Evolutionary conservation across 2,329 filamentous ascomycete genomes (phyloP), one percentile per base, ranked within the genome.

Genomic region (Cyphellophora europaea): DNA sequence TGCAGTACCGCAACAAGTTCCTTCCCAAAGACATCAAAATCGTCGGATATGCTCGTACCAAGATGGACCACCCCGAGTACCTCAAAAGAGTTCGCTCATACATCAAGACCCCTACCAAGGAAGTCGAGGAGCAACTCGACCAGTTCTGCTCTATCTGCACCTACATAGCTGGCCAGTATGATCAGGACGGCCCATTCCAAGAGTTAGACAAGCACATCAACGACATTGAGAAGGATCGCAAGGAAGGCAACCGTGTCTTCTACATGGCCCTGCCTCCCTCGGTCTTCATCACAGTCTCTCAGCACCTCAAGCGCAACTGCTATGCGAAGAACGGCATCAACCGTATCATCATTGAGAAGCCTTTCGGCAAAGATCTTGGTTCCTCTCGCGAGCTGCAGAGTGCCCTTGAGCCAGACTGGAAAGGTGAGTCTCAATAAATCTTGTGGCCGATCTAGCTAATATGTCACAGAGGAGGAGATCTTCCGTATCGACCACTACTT

Each of bases 401-500:
- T 62, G 93, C 91, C 10, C 18, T 32, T 10, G 30, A 17, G 18
- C 30, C 30, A 16, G 30, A 32, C 30, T 32, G 30, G 30, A 32
- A 32, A 19, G 30, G 30, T 32, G 18, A 19, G 30, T 19, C 5
- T 11, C n/a, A 8, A 25, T 25, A 25, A 25, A 25, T 25, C n/a
- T 25, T 8, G n/a, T 25, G 21, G n/a, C n/a, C n/a, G n/a, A 25
- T 25, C n/a, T 5, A 8, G 15, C 30, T 32, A 32, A 32, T 18
- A 98, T 67, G 98, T 91, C 93, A 91, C 84, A 56, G 93, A 98
- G 65, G 89, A 96, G 35, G 91, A 98, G 67, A 80, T 98, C 49
- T 98, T 93, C 79, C 87, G 91, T 57, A 98, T 98, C 55, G 91
- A 98, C 62, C 91, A 98, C 69, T 98, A 98, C 64, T 77, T 98